These are phyloP conservation scores for Epithemia pelagica DNA, from an alignment of 108 stramenopile species.

Conservation along the genomic window DNA sequence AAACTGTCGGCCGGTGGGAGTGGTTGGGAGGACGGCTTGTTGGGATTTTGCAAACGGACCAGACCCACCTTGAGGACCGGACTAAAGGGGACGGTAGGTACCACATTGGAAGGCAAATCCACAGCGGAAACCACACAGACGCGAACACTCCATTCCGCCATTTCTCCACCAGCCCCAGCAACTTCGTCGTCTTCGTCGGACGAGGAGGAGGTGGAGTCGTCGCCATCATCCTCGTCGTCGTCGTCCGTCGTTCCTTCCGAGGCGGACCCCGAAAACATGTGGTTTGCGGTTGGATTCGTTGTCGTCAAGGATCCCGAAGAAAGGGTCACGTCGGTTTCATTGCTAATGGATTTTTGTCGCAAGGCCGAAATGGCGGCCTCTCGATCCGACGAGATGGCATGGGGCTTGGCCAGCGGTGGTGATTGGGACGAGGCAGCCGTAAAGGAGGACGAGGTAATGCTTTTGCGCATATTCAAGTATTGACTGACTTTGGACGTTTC, in stretches of 20 bases:
- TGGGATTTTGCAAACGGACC: constrained; percentile 13
- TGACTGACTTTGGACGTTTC: neutral
- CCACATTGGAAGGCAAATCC: constrained; percentile 58
- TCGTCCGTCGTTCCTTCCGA: neutral
- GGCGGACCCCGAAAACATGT: neutral
- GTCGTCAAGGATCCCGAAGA: neutral
- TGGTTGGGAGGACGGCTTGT: neutral
- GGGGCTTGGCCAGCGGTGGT: too few relatives aligned
- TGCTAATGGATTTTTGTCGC: neutral
- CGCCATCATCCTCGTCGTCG: neutral
- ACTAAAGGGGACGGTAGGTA: constrained; percentile 62
- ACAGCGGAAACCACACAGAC: constrained; percentile 58
- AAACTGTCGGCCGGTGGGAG: constrained; percentile 4
- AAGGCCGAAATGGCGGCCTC: neutral
- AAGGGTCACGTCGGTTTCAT: neutral
- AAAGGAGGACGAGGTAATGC: too few relatives aligned
- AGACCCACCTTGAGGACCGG: constrained; percentile 69
- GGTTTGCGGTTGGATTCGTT: neutral
- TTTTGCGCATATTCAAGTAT: neutral
- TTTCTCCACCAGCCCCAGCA: neutral
- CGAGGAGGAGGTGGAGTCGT: neutral
- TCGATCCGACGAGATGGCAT: neutral
- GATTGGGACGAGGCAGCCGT: neutral
- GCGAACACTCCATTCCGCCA: constrained; percentile 41
- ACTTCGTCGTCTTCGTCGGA: neutral